Evolutionary conservation across 805 yeast species (phyloP), one percentile per base, ranked within the genome.

Genomic region (Ogataea chonburiensis): DNA sequence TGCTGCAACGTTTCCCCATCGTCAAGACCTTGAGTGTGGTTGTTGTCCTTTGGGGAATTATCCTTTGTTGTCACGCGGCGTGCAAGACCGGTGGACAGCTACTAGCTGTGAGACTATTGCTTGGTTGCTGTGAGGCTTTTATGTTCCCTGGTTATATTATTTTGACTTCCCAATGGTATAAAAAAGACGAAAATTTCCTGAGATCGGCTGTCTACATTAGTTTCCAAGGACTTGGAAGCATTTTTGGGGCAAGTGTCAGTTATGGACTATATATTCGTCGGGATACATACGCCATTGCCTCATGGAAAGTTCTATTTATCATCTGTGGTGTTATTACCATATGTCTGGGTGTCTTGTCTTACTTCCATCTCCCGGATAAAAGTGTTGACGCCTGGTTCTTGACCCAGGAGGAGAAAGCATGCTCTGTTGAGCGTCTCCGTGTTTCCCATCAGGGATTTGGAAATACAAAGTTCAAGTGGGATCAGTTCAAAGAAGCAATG

Each of bases 221-320:
- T 55, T 63, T 52, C 59, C 66, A 37, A 33, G 72, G 73, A 24
- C 42, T 67, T 5, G 75, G 75, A 36, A 61, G 64, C 24, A 56
- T 72, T 20, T 34, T 73, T 28, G 76, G 79, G n/a, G 68, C 69
- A 26, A 65, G 70, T 7, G 68, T 79, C 39, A 77, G 58, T 10
- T 72, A 66, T 51, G 42, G 67, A 13, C 56, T 77, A 4, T 64
- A 58, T 60, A 54, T n/a, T 25, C 56, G 19, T 69, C 60, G 30
- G 13, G 24, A 29, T 14, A 28, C 47, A 2, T 66, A 75, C 68
- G 73, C 68, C 15, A 56, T 77, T 5, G 65, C 56, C 4, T 66
- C 79, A 3, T 82, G 88, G 88, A 75, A 73, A 49, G 56, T 75
- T 10, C 56, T 78, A 5, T 81, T 73, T 53, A 56, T 81, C 34